Base-by-base conservation (phyloP, 176 grass and related monocot species). In the Zizania latifolia region DNA sequence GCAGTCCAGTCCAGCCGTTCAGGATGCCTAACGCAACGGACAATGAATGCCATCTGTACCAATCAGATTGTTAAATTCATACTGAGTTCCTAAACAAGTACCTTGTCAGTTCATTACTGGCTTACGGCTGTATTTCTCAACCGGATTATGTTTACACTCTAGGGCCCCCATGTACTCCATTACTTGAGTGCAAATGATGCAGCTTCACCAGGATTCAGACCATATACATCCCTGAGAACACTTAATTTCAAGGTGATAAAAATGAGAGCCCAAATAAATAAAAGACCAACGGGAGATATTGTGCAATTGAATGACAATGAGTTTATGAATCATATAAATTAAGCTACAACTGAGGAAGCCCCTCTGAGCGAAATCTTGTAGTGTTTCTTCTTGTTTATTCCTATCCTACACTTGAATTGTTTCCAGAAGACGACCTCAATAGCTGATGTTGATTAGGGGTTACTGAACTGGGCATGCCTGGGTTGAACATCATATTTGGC, bases 351-450 rank as follows among this genome's bases (percentile, higher is more conserved):
- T 71, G 41, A 69, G 24, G 27, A 84, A 61, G 8, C 48, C 76
- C 70, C 2, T 3, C 22, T 66, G 68, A 43, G 23, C 27, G 10
- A 15, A 37, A 34, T 33, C 58, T 67, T 67, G 57, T n/a, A n/a
- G 27, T 50, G 41, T 35, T 21, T 39, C 23, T 16, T 16, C 8
- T 67, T 16, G 39, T 43, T 30, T 63, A 11, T 14, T 5, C 45
- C 82, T 84, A 92, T 28, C 87, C 88, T 86, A 82, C 70, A 82
- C 85, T 85, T 74, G 83, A 86, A 89, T 86, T 89, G 74, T 91
- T 93, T 61, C 88, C 85, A 50, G 90, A 87, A 28, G 91, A 78
- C 11, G 86, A 82, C 79, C 85, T 93, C 77, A 91, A 86, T 70
- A 89, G 63, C 43, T 79, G 74, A 77, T 85, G 92, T 79, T 85